Evolutionary conservation across 805 yeast genomes (phyloP).

Genomic region (Schizosaccharomyces octosporus): DNA sequence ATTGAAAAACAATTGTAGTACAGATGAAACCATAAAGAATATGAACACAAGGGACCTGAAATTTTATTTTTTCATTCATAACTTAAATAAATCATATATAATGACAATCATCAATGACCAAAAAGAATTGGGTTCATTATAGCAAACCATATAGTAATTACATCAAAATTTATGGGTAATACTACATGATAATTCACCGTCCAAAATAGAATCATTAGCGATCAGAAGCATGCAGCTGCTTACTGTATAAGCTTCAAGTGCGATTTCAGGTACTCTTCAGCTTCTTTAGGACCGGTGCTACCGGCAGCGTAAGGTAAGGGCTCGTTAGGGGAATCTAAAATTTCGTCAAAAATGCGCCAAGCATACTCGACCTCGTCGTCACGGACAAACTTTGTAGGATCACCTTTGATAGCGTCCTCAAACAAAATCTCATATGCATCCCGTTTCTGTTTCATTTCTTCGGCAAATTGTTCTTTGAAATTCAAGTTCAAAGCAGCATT

Average conservation of each 20-base stretch:
- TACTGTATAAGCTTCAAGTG: constrained; percentile 13
- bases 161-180: too few species aligned
- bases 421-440: constrained; percentile 93
- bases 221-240: background rate
- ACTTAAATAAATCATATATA: too few species aligned
- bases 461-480: constrained; percentile 56
- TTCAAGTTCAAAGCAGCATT: constrained; percentile 15
- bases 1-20: too few species aligned
- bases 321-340: constrained; percentile 14
- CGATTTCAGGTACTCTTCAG: constrained; percentile 14
- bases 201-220: too few species aligned
- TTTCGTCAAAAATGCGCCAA: constrained; percentile 33
- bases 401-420: constrained; percentile 71
- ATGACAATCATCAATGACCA: too few species aligned
- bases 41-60: too few species aligned
- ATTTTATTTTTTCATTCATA: too few species aligned
- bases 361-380: constrained; percentile 89
- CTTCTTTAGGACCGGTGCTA: background rate
- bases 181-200: too few species aligned
- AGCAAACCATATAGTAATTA: too few species aligned
- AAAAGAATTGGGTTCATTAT: too few species aligned
- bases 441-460: constrained; percentile 68
- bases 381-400: constrained; percentile 91
- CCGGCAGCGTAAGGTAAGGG: background rate
- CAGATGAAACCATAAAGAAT: too few species aligned